Percentiles rank a stretch among this genome's conserved stretches.
phyloP scores from a whole-genome alignment of 768 basidiomycete genomes.

The Russula sp. region DNA sequence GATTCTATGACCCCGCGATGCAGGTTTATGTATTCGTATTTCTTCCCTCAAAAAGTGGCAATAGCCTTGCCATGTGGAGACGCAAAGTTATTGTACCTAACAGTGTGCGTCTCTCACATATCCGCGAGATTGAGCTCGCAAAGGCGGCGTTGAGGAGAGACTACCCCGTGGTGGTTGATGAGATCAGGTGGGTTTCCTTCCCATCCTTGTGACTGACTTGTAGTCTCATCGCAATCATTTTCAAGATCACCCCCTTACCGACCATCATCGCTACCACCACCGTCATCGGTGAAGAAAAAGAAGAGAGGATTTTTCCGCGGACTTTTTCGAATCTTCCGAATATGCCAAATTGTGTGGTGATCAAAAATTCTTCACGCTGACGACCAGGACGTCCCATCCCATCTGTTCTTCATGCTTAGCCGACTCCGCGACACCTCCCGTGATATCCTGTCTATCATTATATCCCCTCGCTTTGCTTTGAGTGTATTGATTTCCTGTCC shows the following conservation, averaged over 20 bases:
- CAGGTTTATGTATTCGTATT: constrained; percentile 23
- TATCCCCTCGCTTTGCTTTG: constrained; percentile 9
- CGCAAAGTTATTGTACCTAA: constrained; percentile 21
- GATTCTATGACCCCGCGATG: constrained; percentile 23
- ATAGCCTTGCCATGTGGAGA: constrained; percentile 26
- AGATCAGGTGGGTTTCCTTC: constrained; percentile 12
- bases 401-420: neutral
- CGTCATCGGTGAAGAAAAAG: constrained; percentile 19
- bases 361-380: neutral
- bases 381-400: neutral
- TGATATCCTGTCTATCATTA: constrained; percentile 15
- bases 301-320: constrained; percentile 24
- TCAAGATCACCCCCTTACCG: constrained; percentile 17
- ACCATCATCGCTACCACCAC: neutral
- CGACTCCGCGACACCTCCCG: constrained; percentile 9
- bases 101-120: constrained; percentile 15
- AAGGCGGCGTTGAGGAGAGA: constrained; percentile 22
- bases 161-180: constrained; percentile 21
- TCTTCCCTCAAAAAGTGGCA: constrained; percentile 25
- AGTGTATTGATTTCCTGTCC: constrained; percentile 16
- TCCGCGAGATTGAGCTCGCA: constrained; percentile 19
- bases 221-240: neutral
- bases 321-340: constrained; percentile 20
- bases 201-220: neutral
- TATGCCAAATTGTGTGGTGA: constrained; percentile 24